Evolutionary conservation across 441 rosid genomes (phyloP).

Genomic region (Manihot esculenta): DNA sequence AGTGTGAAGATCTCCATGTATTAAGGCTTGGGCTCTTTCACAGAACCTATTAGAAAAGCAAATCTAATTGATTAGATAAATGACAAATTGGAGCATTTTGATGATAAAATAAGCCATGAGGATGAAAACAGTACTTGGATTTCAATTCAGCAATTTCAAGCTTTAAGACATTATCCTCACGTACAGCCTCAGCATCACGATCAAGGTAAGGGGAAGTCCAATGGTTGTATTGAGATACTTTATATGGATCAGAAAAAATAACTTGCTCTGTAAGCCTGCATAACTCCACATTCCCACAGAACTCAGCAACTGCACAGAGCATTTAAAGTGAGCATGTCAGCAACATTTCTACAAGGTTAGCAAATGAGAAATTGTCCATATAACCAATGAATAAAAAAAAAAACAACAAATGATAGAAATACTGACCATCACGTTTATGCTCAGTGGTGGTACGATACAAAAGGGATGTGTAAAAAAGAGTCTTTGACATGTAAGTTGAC

Average conservation of each 20-base stretch:
- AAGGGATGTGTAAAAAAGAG: conserved; percentile 80
- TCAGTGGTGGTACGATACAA: conserved; percentile 65
- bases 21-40: conserved; percentile 82
- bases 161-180: conserved; percentile 65
- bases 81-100: neutral
- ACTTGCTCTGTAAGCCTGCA: conserved; percentile 91
- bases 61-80: conserved; percentile 6
- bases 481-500: conserved; percentile 69
- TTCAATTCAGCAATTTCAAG: conserved; percentile 82
- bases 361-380: neutral
- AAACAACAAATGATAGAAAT: neutral
- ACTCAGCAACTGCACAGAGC: conserved; percentile 72
- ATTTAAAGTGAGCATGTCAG: conserved; percentile 16
- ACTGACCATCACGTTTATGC: conserved; percentile 67
- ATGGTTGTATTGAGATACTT: conserved; percentile 59
- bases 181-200: conserved; percentile 69
- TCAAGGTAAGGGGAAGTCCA: conserved; percentile 91
- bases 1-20: conserved; percentile 97
- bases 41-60: conserved; percentile 58
- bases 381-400: neutral
- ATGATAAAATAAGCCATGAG: neutral
- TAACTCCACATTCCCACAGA: conserved; percentile 86
- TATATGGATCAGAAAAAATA: conserved; percentile 88
- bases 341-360: conserved; percentile 1
- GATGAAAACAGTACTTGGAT: conserved; percentile 52